phyloP scores from a whole-genome alignment of 2,329 filamentous ascomycete genomes.

The Escovopsis sp. region DNA sequence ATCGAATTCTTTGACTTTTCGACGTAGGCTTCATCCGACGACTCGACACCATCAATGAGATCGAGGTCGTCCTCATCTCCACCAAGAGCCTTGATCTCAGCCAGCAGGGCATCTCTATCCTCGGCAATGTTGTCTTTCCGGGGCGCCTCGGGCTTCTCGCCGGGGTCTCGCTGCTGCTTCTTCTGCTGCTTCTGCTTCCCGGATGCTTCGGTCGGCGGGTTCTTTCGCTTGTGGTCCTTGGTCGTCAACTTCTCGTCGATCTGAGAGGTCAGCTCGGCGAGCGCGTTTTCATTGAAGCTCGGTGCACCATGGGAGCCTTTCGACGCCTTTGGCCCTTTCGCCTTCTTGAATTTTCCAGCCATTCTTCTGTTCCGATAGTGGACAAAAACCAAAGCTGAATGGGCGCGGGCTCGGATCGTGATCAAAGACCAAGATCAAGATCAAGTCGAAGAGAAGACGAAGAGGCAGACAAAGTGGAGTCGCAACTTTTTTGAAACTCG shows the following conservation, averaged over 20 bases:
- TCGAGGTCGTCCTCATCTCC: constrained; percentile 51
- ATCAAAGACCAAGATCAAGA: not conserved
- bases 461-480: not conserved
- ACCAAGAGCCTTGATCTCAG: constrained; percentile 50
- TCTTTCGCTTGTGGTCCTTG: constrained; percentile 29
- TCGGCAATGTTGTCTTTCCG: constrained; percentile 7
- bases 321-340: constrained; percentile 15
- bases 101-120: constrained; percentile 32
- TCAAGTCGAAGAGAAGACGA: not conserved
- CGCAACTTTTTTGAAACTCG: constrained; percentile 4
- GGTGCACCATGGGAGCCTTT: constrained; percentile 10
- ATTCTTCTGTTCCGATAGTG: constrained; percentile 7
- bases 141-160: constrained; percentile 7
- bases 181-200: constrained; percentile 22
- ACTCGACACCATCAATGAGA: constrained; percentile 39
- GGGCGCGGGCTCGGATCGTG: no score
- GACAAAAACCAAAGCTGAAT: no score
- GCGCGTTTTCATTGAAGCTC: constrained; percentile 32
- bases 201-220: constrained; percentile 21
- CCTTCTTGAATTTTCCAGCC: constrained; percentile 25
- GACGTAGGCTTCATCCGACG: constrained; percentile 23
- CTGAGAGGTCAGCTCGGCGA: constrained; percentile 39
- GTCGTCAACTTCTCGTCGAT: constrained; percentile 37
- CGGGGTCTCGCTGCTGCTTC: constrained; percentile 18
- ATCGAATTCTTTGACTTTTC: constrained; percentile 18